Evolutionary conservation across 208 protist species (phyloP).

Genomic region (Acanthamoeba triangularis): DNA sequence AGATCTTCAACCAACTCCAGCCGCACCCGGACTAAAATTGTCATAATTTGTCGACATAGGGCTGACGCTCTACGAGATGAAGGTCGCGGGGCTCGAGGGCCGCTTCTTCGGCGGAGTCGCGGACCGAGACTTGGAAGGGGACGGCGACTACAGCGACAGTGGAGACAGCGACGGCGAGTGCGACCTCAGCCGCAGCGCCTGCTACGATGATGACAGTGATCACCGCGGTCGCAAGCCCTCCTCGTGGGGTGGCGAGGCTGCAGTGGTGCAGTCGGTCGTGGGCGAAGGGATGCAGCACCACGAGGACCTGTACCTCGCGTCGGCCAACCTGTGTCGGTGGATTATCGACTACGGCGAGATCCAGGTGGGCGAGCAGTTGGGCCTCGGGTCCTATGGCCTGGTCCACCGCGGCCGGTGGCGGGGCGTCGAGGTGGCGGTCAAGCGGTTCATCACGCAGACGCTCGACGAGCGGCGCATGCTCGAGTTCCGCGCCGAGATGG

Average conservation of each 20-base stretch:
- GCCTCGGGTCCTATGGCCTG: background rate
- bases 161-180: no score
- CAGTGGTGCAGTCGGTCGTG: background rate
- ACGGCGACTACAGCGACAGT: background rate
- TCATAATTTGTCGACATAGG: no score
- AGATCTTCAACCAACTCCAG: no score
- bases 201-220: background rate
- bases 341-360: background rate
- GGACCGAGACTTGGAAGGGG: no score
- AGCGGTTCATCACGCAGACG: background rate
- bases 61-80: background rate
- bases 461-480: background rate
- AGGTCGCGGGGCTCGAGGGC: background rate
- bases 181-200: background rate
- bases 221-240: no score
- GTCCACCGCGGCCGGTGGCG: background rate
- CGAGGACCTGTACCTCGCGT: background rate
- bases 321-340: slow-evolving; percentile 19
- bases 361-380: background rate
- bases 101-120: background rate
- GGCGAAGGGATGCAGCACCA: no score
- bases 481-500: slow-evolving; percentile 13
- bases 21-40: no score
- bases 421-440: slow-evolving; percentile 44
- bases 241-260: no score